Evolutionary conservation across 176 grass and related monocot genomes (phyloP), one percentile per base, ranked within the genome.

Genomic region (Eremochloa ophiuroides): DNA sequence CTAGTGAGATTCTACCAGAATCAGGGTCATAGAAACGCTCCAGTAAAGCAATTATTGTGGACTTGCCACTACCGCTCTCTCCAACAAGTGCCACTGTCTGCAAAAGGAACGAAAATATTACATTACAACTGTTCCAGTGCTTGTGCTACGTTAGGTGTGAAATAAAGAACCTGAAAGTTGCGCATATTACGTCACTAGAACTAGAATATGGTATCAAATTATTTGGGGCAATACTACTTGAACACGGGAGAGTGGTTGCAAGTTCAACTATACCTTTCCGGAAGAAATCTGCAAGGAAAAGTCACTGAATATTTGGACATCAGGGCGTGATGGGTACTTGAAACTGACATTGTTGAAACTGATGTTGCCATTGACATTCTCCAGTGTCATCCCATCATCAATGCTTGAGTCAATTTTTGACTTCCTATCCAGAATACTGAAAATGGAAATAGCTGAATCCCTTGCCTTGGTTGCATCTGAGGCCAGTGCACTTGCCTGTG

Each of bases 11-110:
- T 18, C n/a, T 60, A 34, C 93, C 89, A 23, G 78, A 92, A 76
- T 92, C 87, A 18, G 82, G 81, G 39, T 92, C 93, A 42, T 95
- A 92, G 56, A 95, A 95, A 56, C 87, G 78, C 56, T 95, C 87
- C 61, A 95, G 43, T 43, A 95, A 84, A 61, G 90, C 78, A 68
- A 95, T 95, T 77, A 87, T 78, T 17, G 93, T 95, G 14, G 89
- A 95, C 38, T 95, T 92, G 7, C 93, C 89, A 76, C 93, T 92
- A 15, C 93, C 93, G 1, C 93, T 95, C 78, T 92, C 89, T 73
- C 93, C 93, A 56, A 92, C 93, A 23, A 92, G 89, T 44, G 93
- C 93, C 10, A 90, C 56, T 34, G 89, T 95, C 93, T 92, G 67
- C 41, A 85, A 70, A 84, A 84, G 42, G 42, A 74, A 80, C 9